Evolutionary conservation across 73 alveolate genomes (phyloP).

Genomic region (Blepharisma stoltei): DNA sequence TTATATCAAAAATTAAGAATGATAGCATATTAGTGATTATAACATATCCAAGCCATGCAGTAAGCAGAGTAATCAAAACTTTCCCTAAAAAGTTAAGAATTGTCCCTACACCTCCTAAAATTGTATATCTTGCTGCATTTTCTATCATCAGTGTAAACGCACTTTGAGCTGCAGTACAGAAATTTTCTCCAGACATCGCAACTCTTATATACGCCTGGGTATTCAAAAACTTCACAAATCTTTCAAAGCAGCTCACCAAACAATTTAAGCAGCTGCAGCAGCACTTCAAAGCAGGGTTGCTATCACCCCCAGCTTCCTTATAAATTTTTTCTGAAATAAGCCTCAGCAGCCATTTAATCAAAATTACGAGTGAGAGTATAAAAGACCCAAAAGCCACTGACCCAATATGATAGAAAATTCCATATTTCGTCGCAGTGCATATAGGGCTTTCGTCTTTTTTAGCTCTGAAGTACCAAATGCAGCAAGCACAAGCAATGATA

Average conservation of each 20-base stretch:
- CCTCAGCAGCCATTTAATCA: conserved; percentile 52
- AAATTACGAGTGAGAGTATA: conserved; percentile 80
- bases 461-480: conserved; percentile 93
- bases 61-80: conserved; percentile 59
- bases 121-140: conserved; percentile 83
- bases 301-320: conserved; percentile 53
- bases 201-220: conserved; percentile 92
- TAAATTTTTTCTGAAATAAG: conserved; percentile 50
- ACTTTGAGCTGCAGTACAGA: conserved; percentile 91
- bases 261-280: conserved; percentile 76
- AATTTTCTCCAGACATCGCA: conserved; percentile 81
- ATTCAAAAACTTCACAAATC: conserved; percentile 81
- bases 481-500: conserved; percentile 81
- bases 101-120: conserved; percentile 76
- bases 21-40: conserved; percentile 72
- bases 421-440: conserved; percentile 74
- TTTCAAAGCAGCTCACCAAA: conserved; percentile 81
- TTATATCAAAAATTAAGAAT: too few relatives aligned
- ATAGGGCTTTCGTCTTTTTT: conserved; percentile 72
- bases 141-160: conserved; percentile 82
- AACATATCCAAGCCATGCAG: conserved; percentile 79
- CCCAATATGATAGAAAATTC: conserved; percentile 91
- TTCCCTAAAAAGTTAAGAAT: conserved; percentile 87
- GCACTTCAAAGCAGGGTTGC: conserved; percentile 65
- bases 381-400: conserved; percentile 94